phyloP scores from a whole-genome alignment of 345 rosid species.

The Cardamine chenopodiifolia region DNA sequence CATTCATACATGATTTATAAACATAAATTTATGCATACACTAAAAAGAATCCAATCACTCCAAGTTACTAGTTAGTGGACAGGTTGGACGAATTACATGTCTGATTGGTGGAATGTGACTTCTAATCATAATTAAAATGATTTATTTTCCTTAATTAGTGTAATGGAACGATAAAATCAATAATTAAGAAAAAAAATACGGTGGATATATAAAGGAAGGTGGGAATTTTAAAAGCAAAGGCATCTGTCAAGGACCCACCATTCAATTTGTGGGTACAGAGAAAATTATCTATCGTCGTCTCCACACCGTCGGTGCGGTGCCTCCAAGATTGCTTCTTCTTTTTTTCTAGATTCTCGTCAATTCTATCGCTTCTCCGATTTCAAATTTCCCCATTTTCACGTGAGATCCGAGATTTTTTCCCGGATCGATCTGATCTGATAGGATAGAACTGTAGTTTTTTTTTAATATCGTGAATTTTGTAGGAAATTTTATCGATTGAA shows the following conservation, averaged over 20 bases:
- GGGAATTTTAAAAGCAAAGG: slow-evolving; percentile 33
- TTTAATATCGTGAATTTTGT: neutral
- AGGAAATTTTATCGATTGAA: slow-evolving; percentile 7
- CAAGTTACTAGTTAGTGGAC: neutral
- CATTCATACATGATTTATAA: too few species aligned
- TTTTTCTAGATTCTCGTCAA: slow-evolving; percentile 29
- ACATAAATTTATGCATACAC: too few species aligned
- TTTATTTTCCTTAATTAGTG: neutral
- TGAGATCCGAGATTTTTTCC: slow-evolving; percentile 16
- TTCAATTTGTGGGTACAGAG: slow-evolving; percentile 6
- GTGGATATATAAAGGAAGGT: slow-evolving; percentile 9
- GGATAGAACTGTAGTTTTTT: neutral
- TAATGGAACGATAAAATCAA: neutral
- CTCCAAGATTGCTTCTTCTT: slow-evolving; percentile 10
- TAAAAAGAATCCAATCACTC: neutral
- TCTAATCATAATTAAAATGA: too few species aligned
- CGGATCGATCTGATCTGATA: slow-evolving; percentile 21
- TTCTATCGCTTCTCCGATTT: slow-evolving; percentile 8
- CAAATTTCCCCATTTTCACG: slow-evolving; percentile 17
- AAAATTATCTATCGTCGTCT: slow-evolving; percentile 24
- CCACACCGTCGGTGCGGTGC: slow-evolving; percentile 34
- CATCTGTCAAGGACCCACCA: slow-evolving; percentile 38
- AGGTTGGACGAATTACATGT: slow-evolving; percentile 16
- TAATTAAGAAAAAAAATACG: neutral
- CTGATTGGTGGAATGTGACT: neutral